These are phyloP conservation scores for Raphanus raphanistrum DNA, from an alignment of 345 rosid genomes.

Conservation along the genomic window DNA sequence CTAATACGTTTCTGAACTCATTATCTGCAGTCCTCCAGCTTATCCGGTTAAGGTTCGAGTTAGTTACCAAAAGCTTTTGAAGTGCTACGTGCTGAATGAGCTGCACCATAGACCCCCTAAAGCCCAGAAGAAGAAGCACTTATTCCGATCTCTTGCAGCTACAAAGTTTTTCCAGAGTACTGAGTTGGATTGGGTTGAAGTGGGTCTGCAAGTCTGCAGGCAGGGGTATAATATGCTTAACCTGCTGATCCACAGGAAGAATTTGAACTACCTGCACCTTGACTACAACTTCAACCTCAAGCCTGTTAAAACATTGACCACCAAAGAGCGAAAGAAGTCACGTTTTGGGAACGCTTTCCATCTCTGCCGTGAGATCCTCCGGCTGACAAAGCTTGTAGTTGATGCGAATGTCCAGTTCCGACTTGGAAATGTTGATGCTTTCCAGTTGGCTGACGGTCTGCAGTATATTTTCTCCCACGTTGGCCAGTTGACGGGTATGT, in stretches of 20 bases:
- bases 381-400: slow-evolving; percentile 94
- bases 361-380: slow-evolving; percentile 96
- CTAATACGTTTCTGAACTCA: slow-evolving; percentile 18
- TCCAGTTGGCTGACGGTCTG: slow-evolving; percentile 96
- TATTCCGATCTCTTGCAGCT: slow-evolving; percentile 94
- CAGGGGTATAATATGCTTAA: slow-evolving; percentile 99
- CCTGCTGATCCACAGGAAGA: slow-evolving; percentile 92
- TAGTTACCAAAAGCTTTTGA: slow-evolving; percentile 92
- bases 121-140: slow-evolving; percentile 99
- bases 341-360: slow-evolving; percentile 99
- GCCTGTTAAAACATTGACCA: slow-evolving; percentile 98
- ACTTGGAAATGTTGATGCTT: slow-evolving; percentile 95
- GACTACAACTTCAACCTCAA: slow-evolving; percentile 96
- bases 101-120: slow-evolving; percentile 99
- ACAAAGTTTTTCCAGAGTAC: slow-evolving; percentile 98
- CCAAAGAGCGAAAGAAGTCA: slow-evolving; percentile 96
- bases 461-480: slow-evolving; percentile 97
- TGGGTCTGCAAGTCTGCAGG: slow-evolving; percentile 98
- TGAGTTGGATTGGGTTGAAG: slow-evolving; percentile 99
- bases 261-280: slow-evolving; percentile 88
- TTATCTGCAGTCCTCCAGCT: slow-evolving; percentile 79
- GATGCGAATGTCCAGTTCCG: slow-evolving; percentile 99
- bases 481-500: slow-evolving; percentile 99
- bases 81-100: slow-evolving; percentile 96
- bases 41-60: slow-evolving; percentile 98